A percentile compares a stretch with the other conserved stretches of the same genome.
These are phyloP conservation scores for Dryadomyces quercus-mongolicae DNA, from an alignment of 2,329 filamentous ascomycete genomes.

Conservation along the genomic window DNA sequence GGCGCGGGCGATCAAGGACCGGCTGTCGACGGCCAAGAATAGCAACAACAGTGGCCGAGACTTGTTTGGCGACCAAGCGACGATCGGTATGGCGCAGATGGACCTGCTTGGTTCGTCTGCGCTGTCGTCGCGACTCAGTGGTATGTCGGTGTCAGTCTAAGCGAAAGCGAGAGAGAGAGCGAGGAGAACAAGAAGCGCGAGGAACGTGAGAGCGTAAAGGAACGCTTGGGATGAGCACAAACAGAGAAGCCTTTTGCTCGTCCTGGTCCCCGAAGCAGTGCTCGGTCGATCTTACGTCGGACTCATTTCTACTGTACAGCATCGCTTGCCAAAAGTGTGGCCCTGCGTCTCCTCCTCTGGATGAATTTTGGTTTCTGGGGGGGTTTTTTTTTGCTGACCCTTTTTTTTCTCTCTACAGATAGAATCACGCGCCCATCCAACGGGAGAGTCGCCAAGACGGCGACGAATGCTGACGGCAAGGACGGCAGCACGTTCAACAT, in stretches of 20 bases:
- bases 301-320: too few relatives aligned
- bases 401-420: not conserved
- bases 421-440: not conserved
- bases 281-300: too few relatives aligned
- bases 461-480: not conserved
- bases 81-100: constrained; percentile 20
- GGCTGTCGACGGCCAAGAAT: constrained; percentile 28
- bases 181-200: not conserved
- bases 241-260: too few relatives aligned
- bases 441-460: not conserved
- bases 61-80: constrained; percentile 35
- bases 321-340: too few relatives aligned
- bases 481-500: constrained; percentile 34
- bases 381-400: too few relatives aligned
- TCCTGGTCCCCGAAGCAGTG: too few relatives aligned
- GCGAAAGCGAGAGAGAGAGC: constrained; percentile 5
- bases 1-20: constrained; percentile 32
- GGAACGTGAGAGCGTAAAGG: too few relatives aligned
- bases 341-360: not conserved
- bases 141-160: constrained; percentile 12
- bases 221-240: too few relatives aligned
- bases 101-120: constrained; percentile 19
- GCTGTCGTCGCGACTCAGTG: constrained; percentile 12
- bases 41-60: constrained; percentile 28
- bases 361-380: too few relatives aligned